Base-by-base conservation (phyloP, 108 stramenopile species). In the Cylindrotheca closterium region DNA sequence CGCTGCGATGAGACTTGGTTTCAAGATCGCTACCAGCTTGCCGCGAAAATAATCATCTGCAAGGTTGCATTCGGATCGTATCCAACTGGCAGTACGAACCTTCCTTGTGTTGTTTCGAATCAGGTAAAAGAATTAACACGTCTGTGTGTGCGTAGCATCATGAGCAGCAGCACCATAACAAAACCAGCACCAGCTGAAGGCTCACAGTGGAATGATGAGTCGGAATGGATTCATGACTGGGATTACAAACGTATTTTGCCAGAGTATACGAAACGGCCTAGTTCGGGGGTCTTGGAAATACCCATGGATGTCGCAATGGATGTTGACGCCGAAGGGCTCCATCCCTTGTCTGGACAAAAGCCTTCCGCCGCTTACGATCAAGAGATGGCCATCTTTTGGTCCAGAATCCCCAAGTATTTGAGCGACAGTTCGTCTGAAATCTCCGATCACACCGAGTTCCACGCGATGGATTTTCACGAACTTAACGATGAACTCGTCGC, bases 181-280 rank as follows among this genome's bases (percentile, higher is more conserved):
- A 42, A 10, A 15, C 15, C 37, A 15, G 37, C 10, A 42, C 10
- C 37, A 42, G 15, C 37, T 7, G 15, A 42, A 10, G 10, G 15
- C 10, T 15, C 37, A 42, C 37, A 42, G 15, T 7, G 10, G 7
- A 10, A 64, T 64, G 63, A 64, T 37, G 52, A 50, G 26, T 42
- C 37, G 52, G 63, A 64, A 21, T 64, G 63, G 63, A 64, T 64
- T 25, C 48, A 47, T 0, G 63, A 64, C 24, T 64, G 63, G 63
- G 63, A 64, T 24, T 64, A 64, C 32, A 48, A 64, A 31, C 51
- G 63, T 15, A 53, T 63, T 25, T 31, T 27, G 17, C 47, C 22
- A 22, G 25, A 22, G 12, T 25, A 33, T 22, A 22, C 33, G 22
- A n/a, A 10, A 23, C 32, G 32, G 4, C 19, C 8, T 4, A 19